Evolutionary conservation across 371 early-diverging fungal genomes (phyloP).

Genomic region (Cokeromyces recurvatus): DNA sequence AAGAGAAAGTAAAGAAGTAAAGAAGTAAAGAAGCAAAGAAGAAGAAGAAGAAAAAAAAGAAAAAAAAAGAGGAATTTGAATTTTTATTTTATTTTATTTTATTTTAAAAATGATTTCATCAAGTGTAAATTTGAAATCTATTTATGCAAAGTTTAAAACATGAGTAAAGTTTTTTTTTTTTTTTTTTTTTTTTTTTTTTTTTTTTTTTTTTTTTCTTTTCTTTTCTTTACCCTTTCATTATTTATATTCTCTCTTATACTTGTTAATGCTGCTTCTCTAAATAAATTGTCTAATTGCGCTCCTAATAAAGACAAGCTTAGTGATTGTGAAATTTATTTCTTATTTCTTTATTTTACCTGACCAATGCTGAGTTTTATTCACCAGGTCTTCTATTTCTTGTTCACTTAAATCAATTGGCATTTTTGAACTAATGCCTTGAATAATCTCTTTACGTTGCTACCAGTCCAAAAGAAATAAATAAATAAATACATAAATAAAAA

Average conservation of each 20-base stretch:
- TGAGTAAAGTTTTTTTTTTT: neutral
- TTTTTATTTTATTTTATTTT: no score
- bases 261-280: slow-evolving; percentile 59
- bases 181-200: no score
- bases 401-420: slow-evolving; percentile 50
- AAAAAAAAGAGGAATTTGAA: neutral
- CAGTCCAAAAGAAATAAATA: no score
- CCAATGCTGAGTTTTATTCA: slow-evolving; percentile 37
- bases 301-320: slow-evolving; percentile 15
- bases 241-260: slow-evolving; percentile 53
- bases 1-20: no score
- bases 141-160: no score
- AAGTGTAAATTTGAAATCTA: no score
- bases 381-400: slow-evolving; percentile 26
- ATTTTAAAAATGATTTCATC: no score
- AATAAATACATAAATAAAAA: neutral
- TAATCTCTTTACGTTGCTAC: slow-evolving; percentile 52
- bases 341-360: slow-evolving; percentile 35
- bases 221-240: slow-evolving; percentile 43
- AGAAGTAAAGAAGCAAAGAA: no score
- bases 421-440: slow-evolving; percentile 51
- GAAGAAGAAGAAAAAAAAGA: no score
- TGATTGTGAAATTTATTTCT: neutral
- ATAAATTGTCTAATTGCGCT: slow-evolving; percentile 58
- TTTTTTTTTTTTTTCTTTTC: no score